Percentiles rank a stretch among this genome's conserved stretches.
Conservation (phyloP, 352 stramenopile species). For the Phytophthora pluvialis region DNA sequence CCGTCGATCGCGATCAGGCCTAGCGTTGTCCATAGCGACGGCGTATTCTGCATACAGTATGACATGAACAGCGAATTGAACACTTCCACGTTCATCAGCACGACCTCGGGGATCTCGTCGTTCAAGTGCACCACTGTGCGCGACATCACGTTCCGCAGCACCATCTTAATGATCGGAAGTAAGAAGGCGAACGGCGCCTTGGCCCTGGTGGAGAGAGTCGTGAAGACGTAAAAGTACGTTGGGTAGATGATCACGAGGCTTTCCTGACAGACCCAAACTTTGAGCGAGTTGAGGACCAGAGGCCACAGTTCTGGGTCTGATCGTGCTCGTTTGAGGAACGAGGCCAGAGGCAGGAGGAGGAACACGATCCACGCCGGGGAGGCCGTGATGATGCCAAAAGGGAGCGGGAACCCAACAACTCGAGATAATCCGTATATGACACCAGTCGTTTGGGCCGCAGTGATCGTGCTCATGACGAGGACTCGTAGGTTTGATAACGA, state of each 20-base stretch:
- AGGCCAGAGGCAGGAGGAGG: constrained; percentile 1
- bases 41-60: constrained; percentile 48
- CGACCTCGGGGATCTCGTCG: constrained; percentile 29
- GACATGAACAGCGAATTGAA: constrained; percentile 48
- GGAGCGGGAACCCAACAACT: constrained; percentile 39
- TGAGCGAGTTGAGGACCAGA: constrained; percentile 15
- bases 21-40: constrained; percentile 31
- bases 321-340: constrained; percentile 8
- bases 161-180: constrained; percentile 26
- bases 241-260: constrained; percentile 38
- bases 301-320: constrained; percentile 12
- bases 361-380: constrained; percentile 14
- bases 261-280: constrained; percentile 20
- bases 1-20: constrained; percentile 31
- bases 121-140: constrained; percentile 16
- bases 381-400: constrained; percentile 37
- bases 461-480: background rate
- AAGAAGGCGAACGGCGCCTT: constrained; percentile 11
- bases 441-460: background rate
- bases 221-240: constrained; percentile 34
- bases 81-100: constrained; percentile 50
- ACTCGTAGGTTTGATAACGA: constrained; percentile 3
- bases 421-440: constrained; percentile 19
- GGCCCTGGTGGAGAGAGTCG: background rate
- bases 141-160: constrained; percentile 27